Conservation (phyloP, 2,329 filamentous ascomycete genomes). For the Aspergillus latus region DNA sequence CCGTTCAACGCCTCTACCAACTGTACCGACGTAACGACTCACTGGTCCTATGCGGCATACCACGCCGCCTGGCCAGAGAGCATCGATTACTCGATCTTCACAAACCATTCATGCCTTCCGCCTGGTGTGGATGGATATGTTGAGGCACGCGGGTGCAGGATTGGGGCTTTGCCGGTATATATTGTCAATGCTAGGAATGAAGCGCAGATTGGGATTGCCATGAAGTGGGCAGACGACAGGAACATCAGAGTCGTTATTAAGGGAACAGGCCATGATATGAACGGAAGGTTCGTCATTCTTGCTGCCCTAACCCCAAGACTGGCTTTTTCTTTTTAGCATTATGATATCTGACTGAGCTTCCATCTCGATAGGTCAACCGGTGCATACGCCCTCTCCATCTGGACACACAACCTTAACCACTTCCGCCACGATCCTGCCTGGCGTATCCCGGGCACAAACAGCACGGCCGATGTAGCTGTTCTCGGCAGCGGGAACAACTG, state of each 20-base stretch:
- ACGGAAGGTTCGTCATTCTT: constrained; percentile 18
- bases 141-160: constrained; percentile 26
- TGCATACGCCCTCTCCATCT: constrained; percentile 46
- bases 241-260: constrained; percentile 31
- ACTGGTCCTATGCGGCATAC: constrained; percentile 33
- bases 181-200: constrained; percentile 35
- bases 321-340: no score
- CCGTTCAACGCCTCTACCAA: constrained; percentile 26
- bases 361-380: constrained; percentile 39
- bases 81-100: constrained; percentile 31
- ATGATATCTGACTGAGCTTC: neutral
- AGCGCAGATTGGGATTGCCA: constrained; percentile 29
- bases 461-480: constrained; percentile 16
- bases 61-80: constrained; percentile 34
- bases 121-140: constrained; percentile 25
- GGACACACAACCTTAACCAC: constrained; percentile 48
- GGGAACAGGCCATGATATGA: constrained; percentile 27
- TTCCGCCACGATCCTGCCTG: constrained; percentile 27
- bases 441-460: constrained; percentile 14
- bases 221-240: constrained; percentile 26
- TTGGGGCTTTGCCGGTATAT: constrained; percentile 34
- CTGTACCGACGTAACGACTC: constrained; percentile 26
- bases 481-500: constrained; percentile 21
- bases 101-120: constrained; percentile 38
- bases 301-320: neutral